Percentiles rank a stretch among this genome's conserved stretches.
Evolutionary conservation across 805 yeast species (phyloP).

Genomic region (Sungouiozyma intestinalis): DNA sequence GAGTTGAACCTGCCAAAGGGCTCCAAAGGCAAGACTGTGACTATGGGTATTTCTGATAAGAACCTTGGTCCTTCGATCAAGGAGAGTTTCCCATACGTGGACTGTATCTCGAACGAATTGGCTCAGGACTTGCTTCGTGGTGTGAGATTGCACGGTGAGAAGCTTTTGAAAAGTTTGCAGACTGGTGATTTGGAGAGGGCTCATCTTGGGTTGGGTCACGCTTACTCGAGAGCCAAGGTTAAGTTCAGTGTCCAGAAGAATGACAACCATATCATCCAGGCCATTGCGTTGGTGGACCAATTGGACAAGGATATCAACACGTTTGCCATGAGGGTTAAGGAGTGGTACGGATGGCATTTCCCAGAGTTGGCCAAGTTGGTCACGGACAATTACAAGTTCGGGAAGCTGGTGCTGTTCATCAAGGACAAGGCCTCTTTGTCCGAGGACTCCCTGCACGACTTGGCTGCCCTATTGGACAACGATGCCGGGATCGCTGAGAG

Average conservation of each 20-base stretch:
- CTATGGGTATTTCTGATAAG: constrained; percentile 86
- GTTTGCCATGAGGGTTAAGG: constrained; percentile 93
- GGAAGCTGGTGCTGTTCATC: constrained; percentile 71
- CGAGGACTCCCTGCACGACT: constrained; percentile 77
- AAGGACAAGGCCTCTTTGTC: constrained; percentile 76
- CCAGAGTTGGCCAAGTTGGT: constrained; percentile 92
- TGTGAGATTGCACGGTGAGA: constrained; percentile 79
- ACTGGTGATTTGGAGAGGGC: constrained; percentile 96
- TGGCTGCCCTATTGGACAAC: constrained; percentile 77
- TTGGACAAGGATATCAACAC: constrained; percentile 97
- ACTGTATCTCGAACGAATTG: constrained; percentile 81
- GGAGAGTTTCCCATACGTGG: constrained; percentile 79
- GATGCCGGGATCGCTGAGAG: constrained; percentile 88
- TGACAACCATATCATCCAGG: constrained; percentile 98
- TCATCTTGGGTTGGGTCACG: constrained; percentile 97
- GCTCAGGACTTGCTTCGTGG: constrained; percentile 95
- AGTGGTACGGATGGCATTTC: constrained; percentile 99
- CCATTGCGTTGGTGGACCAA: constrained; percentile 94
- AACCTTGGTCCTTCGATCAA: constrained; percentile 95
- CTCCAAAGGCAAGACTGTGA: constrained; percentile 52
- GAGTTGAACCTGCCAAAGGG: constrained; percentile 84
- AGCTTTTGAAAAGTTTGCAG: constrained; percentile 82
- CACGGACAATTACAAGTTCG: constrained; percentile 79
- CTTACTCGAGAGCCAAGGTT: constrained; percentile 97
- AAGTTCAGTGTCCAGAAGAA: constrained; percentile 98